phyloP scores from a whole-genome alignment of 306 rosid species.

The Medicago ruthenica region DNA sequence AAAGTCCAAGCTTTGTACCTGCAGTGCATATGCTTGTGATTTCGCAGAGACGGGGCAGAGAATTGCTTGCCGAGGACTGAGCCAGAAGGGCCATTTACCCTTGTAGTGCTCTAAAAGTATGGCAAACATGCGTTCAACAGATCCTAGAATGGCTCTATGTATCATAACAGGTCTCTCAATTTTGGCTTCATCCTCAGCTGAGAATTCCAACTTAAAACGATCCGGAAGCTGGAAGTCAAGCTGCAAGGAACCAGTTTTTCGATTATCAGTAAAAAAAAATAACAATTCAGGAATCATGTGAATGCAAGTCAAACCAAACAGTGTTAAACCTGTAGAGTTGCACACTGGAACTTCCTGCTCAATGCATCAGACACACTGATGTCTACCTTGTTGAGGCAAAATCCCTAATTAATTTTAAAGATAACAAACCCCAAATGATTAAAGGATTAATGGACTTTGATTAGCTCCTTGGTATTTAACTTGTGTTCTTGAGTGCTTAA shows the following conservation, averaged over 20 bases:
- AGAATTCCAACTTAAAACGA: slow-evolving; percentile 85
- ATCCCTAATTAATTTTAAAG: no score
- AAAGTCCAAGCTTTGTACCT: slow-evolving; percentile 53
- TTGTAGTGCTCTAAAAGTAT: slow-evolving; percentile 91
- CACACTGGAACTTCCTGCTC: no score
- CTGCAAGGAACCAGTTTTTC: slow-evolving; percentile 64
- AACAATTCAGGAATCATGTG: slow-evolving; percentile 14
- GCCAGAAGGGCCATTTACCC: no score
- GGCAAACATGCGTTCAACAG: slow-evolving; percentile 96
- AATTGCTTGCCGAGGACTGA: slow-evolving; percentile 96
- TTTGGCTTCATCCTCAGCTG: slow-evolving; percentile 95
- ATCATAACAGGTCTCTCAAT: slow-evolving; percentile 94
- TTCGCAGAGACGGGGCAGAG: slow-evolving; percentile 92
- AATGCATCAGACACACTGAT: no score
- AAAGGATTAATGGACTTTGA: no score
- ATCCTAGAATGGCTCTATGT: slow-evolving; percentile 91
- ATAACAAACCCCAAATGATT: no score
- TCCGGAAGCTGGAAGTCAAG: slow-evolving; percentile 95
- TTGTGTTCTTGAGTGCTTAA: no score
- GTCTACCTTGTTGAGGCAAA: no score
- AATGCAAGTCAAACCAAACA: no score
- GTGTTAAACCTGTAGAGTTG: no score
- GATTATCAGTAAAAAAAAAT: slow-evolving; percentile 29
- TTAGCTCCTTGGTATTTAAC: no score
- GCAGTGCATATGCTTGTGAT: slow-evolving; percentile 73